A percentile compares a stretch with the other conserved stretches of the same genome.
Evolutionary conservation across 352 stramenopile genomes (phyloP).

Genomic region (Globisporangium mamillatum): DNA sequence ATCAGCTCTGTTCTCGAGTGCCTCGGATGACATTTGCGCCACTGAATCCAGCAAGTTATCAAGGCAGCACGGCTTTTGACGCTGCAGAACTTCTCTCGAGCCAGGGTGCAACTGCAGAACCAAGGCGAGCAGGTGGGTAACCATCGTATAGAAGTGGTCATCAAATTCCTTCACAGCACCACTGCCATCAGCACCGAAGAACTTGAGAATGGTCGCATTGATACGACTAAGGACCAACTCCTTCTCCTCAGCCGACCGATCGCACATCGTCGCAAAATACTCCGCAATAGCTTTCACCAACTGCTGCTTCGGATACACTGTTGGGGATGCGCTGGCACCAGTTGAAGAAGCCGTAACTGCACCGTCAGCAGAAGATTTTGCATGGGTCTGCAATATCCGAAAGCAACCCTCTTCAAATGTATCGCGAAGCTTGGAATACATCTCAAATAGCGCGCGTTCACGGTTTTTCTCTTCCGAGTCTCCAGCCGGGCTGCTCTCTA

Average conservation of each 20-base stretch:
- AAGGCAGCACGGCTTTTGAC: conserved; percentile 45
- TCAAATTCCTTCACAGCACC: conserved; percentile 13
- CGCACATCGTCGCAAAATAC: conserved; percentile 61
- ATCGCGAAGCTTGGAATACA: conserved; percentile 51
- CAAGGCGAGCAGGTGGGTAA: conserved; percentile 68
- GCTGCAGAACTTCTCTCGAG: conserved; percentile 34
- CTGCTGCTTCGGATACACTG: conserved; percentile 38
- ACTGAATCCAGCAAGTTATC: conserved; percentile 47
- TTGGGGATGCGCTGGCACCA: neutral
- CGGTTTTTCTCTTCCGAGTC: conserved; percentile 32
- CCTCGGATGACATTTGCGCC: conserved; percentile 10
- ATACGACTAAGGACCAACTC: conserved; percentile 51
- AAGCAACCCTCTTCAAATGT: conserved; percentile 70
- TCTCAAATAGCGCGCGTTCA: conserved; percentile 44
- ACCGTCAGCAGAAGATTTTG: conserved; percentile 1
- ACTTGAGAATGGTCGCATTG: conserved; percentile 42
- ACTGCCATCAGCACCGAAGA: conserved; percentile 29
- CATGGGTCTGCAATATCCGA: conserved; percentile 52
- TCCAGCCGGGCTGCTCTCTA: neutral
- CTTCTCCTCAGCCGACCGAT: conserved; percentile 53
- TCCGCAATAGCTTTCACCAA: conserved; percentile 65
- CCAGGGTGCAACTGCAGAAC: conserved; percentile 58
- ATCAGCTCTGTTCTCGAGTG: neutral
- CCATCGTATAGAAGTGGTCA: conserved; percentile 39
- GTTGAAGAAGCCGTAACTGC: neutral